Evolutionary conservation across 2,329 filamentous ascomycete species (phyloP), one percentile per base, ranked within the genome.

Genomic region (Claviceps sp.): DNA sequence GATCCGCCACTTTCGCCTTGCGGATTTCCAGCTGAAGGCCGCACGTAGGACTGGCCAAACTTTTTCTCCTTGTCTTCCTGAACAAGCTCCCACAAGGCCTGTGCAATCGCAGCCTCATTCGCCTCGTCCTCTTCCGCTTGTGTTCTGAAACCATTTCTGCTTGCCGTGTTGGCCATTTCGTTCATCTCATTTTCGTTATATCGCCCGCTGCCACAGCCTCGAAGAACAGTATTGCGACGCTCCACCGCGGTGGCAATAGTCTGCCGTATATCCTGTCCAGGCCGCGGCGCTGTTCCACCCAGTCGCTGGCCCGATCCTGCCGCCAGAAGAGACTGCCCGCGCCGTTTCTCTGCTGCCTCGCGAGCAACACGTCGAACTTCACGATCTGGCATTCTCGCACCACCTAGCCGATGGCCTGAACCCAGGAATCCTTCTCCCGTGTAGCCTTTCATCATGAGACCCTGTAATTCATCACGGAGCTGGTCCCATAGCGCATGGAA

Each of bases 401-500:
- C 86, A 50, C 90, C 90, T 0, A 96, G 76, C 11, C 79, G 79
- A 16, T 80, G 79, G 1, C 90, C 91, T 36, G 83, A 71, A 0
- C 83, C 83, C 34, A 95, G 70, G 68, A 96, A 96, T 0, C 86
- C 86, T 66, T 95, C 89, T 13, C 91, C 91, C 0, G 87, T 94
- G 62, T 91, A 96, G 17, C 91, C 91, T 63, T 91, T 93, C 53
- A 80, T 71, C 11, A 82, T 62, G 6, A 96, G 75, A 2, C 81
- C 79, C 60, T 89, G 80, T 60, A 91, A 83, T 67, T 96, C 90
- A 53, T 91, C 86, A 20, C 91, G 82, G 4, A 96, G 78, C 62
- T 95, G 85, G 59, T 95, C 84, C 88, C 90, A 95, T 5, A 96
- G 72, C 0, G 82, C 82, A 58, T 95, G 82, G 62, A 97, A 97